Percentiles rank a stretch among this genome's conserved stretches.
phyloP scores from a whole-genome alignment of 225 moss, liverwort and hornwort genomes.

The Asterella californica region DNA sequence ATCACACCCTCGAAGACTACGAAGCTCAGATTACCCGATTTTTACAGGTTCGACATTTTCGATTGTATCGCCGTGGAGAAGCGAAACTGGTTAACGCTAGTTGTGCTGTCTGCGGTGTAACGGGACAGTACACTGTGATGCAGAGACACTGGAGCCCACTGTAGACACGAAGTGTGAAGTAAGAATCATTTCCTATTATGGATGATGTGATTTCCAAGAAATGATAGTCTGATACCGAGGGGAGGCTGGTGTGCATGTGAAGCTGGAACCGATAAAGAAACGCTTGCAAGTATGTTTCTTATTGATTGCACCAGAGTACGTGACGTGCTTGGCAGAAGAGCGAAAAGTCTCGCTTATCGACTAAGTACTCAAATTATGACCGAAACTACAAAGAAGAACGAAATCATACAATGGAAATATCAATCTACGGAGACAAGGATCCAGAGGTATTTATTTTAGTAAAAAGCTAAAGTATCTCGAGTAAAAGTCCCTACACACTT shows the following conservation, averaged over 20 bases:
- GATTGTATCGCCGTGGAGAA: background rate
- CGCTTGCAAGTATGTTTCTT: slow-evolving; percentile 34
- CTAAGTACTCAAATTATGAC: slow-evolving; percentile 36
- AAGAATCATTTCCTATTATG: background rate
- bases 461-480: background rate
- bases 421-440: slow-evolving; percentile 29
- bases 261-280: slow-evolving; percentile 35
- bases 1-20: slow-evolving; percentile 48
- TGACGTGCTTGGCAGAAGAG: slow-evolving; percentile 36
- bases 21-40: slow-evolving; percentile 55
- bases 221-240: background rate
- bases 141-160: too few species aligned
- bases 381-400: slow-evolving; percentile 34
- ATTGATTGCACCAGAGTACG: slow-evolving; percentile 39
- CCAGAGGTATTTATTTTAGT: slow-evolving; percentile 26
- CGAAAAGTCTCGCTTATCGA: slow-evolving; percentile 27
- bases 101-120: too few species aligned
- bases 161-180: background rate
- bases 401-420: slow-evolving; percentile 36
- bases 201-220: background rate
- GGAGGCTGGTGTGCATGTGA: slow-evolving; percentile 26
- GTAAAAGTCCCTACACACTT: background rate
- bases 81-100: too few species aligned
- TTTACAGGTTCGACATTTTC: slow-evolving; percentile 36
- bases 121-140: too few species aligned